Evolutionary conservation across 805 yeast genomes (phyloP).

Genomic region (Candida silvicultrix): DNA sequence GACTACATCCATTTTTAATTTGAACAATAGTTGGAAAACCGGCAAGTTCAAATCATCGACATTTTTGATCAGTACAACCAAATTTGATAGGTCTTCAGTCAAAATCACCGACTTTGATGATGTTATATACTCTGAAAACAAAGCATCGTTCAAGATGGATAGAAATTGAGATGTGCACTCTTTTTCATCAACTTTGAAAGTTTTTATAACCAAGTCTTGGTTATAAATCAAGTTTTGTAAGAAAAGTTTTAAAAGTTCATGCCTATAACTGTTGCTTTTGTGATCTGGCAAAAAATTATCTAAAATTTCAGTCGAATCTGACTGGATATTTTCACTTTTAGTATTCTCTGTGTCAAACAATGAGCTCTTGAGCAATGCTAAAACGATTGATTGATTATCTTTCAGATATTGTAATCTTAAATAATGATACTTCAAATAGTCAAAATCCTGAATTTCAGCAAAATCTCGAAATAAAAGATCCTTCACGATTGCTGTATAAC

Average conservation of each 20-base stretch:
- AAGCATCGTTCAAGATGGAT: constrained; percentile 5
- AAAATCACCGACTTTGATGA: not conserved
- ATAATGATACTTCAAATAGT: constrained; percentile 15
- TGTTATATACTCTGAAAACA: constrained; percentile 1
- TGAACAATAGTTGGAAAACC: constrained; percentile 33
- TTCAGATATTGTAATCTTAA: constrained; percentile 16
- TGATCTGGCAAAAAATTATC: constrained; percentile 15
- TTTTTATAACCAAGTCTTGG: constrained; percentile 4
- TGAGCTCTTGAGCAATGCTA: constrained; percentile 11
- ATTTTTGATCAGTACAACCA: constrained; percentile 17
- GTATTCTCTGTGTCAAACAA: constrained; percentile 2
- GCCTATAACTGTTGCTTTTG: constrained; percentile 4
- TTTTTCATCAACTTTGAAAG: not conserved
- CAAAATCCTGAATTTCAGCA: constrained; percentile 7
- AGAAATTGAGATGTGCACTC: constrained; percentile 1
- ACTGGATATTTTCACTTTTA: constrained; percentile 13
- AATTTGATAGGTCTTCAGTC: constrained; percentile 2
- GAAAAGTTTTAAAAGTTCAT: constrained; percentile 13
- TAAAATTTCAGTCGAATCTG: constrained; percentile 21
- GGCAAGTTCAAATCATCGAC: constrained; percentile 36
- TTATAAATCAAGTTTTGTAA: constrained; percentile 13
- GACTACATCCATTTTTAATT: constrained; percentile 18
- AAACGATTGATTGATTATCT: constrained; percentile 11
- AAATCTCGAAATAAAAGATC: constrained; percentile 19
- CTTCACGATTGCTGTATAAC: constrained; percentile 12